phyloP scores from a whole-genome alignment of 192 early-diverging fungal genomes.

The Entophlyctis helioformis region DNA sequence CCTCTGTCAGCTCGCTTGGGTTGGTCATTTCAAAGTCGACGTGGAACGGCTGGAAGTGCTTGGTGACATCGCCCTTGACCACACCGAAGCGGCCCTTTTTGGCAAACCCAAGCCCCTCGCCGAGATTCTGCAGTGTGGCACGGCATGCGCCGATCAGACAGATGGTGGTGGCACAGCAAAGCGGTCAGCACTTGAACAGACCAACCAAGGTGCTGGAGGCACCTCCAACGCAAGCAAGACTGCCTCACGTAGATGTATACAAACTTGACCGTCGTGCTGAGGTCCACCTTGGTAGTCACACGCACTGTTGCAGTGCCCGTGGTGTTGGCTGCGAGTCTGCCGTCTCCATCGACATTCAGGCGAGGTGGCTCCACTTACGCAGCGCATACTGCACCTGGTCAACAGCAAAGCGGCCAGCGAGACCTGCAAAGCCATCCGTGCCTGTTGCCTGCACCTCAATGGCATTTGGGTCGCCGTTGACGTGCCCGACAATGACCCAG shows the following conservation, averaged over 20 bases:
- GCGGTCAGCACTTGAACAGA: too few species aligned
- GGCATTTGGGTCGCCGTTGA: slow-evolving; percentile 9
- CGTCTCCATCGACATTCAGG: slow-evolving; percentile 2
- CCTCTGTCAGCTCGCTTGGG: slow-evolving; percentile 14
- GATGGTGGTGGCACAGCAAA: too few species aligned
- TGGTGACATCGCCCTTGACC: slow-evolving; percentile 23
- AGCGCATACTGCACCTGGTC: slow-evolving; percentile 19
- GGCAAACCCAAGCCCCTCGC: slow-evolving; percentile 19
- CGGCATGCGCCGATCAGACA: too few species aligned
- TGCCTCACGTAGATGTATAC: slow-evolving; percentile 14
- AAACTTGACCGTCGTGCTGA: slow-evolving; percentile 23
- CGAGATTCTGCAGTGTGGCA: slow-evolving; percentile 14
- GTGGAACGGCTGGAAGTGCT: slow-evolving; percentile 28
- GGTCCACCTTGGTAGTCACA: slow-evolving; percentile 13
- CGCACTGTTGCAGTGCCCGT: neutral
- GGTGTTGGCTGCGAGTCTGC: neutral
- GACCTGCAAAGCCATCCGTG: slow-evolving; percentile 10
- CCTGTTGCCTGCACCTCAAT: slow-evolving; percentile 10
- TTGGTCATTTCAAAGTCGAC: slow-evolving; percentile 24
- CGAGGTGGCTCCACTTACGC: slow-evolving; percentile 3
- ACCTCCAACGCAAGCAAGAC: neutral
- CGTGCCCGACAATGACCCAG: slow-evolving; percentile 20
- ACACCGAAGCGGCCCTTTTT: slow-evolving; percentile 31
- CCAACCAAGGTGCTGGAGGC: neutral
- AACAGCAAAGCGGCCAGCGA: slow-evolving; percentile 1